phyloP scores from a whole-genome alignment of 2,329 filamentous ascomycete species.

The Arthrinium phaeospermum region DNA sequence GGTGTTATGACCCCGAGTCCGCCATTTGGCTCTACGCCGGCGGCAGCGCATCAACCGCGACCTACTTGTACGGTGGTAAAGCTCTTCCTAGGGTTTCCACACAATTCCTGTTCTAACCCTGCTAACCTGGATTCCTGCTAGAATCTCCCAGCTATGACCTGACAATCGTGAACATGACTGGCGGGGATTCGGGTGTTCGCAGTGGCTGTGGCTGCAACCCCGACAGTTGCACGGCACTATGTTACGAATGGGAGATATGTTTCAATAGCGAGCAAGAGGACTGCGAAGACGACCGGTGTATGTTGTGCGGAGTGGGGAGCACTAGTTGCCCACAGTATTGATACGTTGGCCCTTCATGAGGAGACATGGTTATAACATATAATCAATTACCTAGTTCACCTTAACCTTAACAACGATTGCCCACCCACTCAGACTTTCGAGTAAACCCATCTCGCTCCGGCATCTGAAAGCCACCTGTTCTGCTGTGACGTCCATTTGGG shows the following conservation, averaged over 20 bases:
- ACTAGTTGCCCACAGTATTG: background rate
- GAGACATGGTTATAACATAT: background rate
- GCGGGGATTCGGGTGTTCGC: background rate
- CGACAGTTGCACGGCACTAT: background rate
- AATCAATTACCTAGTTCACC: background rate
- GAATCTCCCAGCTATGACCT: background rate
- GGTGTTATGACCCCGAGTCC: background rate
- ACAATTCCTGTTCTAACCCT: too few species aligned
- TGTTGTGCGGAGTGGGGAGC: background rate
- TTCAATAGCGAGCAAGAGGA: constrained; percentile 1
- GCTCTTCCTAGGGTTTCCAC: too few species aligned
- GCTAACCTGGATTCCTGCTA: background rate
- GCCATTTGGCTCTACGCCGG: background rate
- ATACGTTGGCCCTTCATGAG: background rate
- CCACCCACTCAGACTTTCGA: constrained; percentile 57
- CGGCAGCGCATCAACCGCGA: background rate
- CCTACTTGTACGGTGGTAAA: too few species aligned
- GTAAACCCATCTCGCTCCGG: constrained; percentile 58
- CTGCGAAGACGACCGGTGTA: background rate
- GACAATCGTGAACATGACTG: background rate
- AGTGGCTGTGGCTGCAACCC: background rate
- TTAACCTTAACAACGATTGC: constrained; percentile 52
- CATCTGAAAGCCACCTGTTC: constrained; percentile 57
- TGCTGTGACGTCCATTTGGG: constrained; percentile 46
- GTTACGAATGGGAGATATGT: background rate